Evolutionary conservation across 306 rosid genomes (phyloP).

Genomic region (Mucuna pruriens): DNA sequence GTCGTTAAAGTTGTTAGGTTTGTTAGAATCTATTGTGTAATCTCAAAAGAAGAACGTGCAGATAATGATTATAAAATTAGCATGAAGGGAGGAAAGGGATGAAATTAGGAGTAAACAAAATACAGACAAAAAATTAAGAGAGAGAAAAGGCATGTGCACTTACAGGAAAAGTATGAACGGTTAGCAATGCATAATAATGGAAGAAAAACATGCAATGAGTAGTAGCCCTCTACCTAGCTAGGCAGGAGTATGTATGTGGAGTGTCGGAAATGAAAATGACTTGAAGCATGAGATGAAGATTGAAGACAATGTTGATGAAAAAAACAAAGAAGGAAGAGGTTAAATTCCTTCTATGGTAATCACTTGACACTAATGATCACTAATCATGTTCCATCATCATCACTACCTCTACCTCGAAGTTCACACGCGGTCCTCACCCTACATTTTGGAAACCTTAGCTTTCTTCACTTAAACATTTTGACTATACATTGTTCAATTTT

Average conservation of each 20-base stretch:
- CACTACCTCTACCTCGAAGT: not conserved
- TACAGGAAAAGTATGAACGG: not conserved
- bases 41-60: not conserved
- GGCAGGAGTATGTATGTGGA: not conserved
- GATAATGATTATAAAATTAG: not conserved
- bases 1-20: not conserved
- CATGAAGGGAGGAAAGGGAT: not conserved
- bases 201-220: conserved; percentile 25
- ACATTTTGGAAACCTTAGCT: not conserved
- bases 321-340: not conserved
- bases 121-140: not conserved
- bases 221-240: not conserved
- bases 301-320: not conserved
- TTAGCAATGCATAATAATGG: not conserved
- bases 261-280: conserved; percentile 19
- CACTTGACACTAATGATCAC: not conserved
- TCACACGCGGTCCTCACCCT: not conserved
- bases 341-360: not conserved
- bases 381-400: conserved; percentile 41
- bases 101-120: not conserved
- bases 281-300: conserved; percentile 18
- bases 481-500: not conserved
- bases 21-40: conserved; percentile 16
- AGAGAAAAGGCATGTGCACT: not conserved
- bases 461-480: not conserved